A percentile compares a stretch with the other conserved stretches of the same genome.
These are phyloP conservation scores for Buxus sempervirens DNA, from an alignment of 164 flowering plant species.

Conservation along the genomic window DNA sequence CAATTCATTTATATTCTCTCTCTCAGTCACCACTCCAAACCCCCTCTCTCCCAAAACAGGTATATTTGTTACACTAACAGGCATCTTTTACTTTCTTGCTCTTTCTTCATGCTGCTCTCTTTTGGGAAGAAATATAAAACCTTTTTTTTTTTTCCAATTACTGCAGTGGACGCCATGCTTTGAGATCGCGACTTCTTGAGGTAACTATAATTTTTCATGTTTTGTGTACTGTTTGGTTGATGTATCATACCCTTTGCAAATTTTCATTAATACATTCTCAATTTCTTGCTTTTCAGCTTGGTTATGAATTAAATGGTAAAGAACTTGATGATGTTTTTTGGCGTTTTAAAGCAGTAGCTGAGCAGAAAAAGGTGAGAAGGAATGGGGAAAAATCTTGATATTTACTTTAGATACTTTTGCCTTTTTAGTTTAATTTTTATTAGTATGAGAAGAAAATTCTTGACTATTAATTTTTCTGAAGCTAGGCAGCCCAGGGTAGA, in stretches of 20 bases:
- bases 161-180: constrained; percentile 93
- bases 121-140: too few species aligned
- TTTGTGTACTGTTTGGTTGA: background rate
- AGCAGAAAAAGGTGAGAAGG: constrained; percentile 76
- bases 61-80: too few species aligned
- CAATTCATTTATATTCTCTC: too few species aligned
- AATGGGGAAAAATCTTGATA: background rate
- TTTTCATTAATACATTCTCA: background rate
- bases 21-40: too few species aligned
- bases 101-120: too few species aligned
- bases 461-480: background rate
- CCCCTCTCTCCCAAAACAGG: too few species aligned
- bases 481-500: background rate
- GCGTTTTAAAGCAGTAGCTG: constrained; percentile 94
- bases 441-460: background rate
- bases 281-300: constrained; percentile 50
- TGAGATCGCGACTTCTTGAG: constrained; percentile 70
- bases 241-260: background rate
- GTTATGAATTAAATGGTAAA: constrained; percentile 67
- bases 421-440: background rate
- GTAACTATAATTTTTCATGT: constrained; percentile 25
- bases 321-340: constrained; percentile 78
- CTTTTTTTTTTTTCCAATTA: constrained; percentile 2
- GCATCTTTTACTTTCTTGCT: too few species aligned
- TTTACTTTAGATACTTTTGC: background rate